Evolutionary conservation across 176 grass and related monocot species (phyloP).

Genomic region (Leersia perrieri): DNA sequence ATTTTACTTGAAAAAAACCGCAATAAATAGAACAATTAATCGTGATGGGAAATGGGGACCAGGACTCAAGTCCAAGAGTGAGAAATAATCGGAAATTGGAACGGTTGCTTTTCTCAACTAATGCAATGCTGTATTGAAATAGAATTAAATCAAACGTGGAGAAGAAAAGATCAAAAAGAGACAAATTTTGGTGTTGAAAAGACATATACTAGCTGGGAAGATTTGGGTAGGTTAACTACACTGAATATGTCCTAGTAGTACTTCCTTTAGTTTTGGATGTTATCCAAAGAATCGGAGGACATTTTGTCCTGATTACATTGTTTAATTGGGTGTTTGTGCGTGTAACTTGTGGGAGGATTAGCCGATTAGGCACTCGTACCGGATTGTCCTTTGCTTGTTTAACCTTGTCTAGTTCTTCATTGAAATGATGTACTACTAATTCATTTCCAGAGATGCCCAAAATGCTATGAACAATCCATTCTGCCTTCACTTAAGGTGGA

Average conservation of each 20-base stretch:
- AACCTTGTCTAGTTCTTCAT: neutral
- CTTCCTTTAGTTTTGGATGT: conserved; percentile 16
- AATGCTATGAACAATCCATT: neutral
- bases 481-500: neutral
- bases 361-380: neutral
- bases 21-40: neutral
- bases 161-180: neutral
- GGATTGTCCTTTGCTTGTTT: neutral
- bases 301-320: conserved; percentile 17
- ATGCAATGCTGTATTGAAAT: neutral
- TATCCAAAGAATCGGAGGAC: neutral
- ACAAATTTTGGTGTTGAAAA: neutral
- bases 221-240: conserved; percentile 49
- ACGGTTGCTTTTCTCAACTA: too few relatives aligned
- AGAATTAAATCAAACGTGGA: neutral
- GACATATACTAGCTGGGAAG: neutral
- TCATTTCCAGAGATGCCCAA: neutral
- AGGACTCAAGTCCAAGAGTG: neutral
- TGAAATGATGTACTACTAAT: neutral
- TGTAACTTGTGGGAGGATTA: neutral
- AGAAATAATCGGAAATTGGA: neutral
- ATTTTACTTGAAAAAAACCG: neutral
- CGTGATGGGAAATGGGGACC: neutral
- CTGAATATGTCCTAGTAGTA: neutral
- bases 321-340: conserved; percentile 27